These are phyloP conservation scores for Boletus reticulatus DNA, from an alignment of 768 basidiomycete species.

Conservation along the genomic window DNA sequence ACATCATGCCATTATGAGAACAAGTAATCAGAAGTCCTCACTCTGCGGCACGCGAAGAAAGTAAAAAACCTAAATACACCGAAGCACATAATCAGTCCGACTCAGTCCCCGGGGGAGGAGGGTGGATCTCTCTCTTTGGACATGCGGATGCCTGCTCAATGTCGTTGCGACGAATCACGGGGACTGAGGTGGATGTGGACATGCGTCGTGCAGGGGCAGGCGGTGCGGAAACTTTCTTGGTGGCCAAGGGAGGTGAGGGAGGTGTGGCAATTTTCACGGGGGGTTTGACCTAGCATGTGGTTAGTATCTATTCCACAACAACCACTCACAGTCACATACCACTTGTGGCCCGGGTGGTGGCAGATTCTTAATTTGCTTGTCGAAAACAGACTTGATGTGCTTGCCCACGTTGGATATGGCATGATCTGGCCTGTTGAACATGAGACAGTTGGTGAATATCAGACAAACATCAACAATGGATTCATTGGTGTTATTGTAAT, in stretches of 20 bases:
- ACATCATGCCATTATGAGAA: constrained; percentile 24
- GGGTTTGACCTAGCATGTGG: constrained; percentile 37
- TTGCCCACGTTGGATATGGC: constrained; percentile 75
- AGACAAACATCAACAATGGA: constrained; percentile 86
- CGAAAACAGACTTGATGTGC: constrained; percentile 79
- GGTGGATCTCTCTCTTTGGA: constrained; percentile 89
- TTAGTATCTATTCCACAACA: constrained; percentile 16
- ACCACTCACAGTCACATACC: constrained; percentile 46
- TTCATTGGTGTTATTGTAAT: constrained; percentile 74
- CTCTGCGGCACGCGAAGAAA: constrained; percentile 7
- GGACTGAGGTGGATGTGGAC: constrained; percentile 80
- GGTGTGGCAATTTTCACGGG: constrained; percentile 41
- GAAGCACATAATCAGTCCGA: constrained; percentile 55
- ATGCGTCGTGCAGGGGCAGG: constrained; percentile 58
- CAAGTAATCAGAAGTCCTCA: constrained; percentile 28
- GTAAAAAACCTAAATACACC: constrained; percentile 11
- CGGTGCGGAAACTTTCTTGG: constrained; percentile 33
- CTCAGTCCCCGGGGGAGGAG: constrained; percentile 80
- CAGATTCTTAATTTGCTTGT: constrained; percentile 83
- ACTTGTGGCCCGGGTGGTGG: constrained; percentile 75
- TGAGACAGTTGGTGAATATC: constrained; percentile 83
- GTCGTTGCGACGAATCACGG: constrained; percentile 81
- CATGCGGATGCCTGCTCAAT: constrained; percentile 52
- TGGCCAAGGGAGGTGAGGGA: constrained; percentile 36
- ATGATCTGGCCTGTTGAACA: constrained; percentile 95